Percentiles rank a stretch among this genome's conserved stretches.
phyloP scores from a whole-genome alignment of 805 yeast species.

The Kodamaea sagamina region DNA sequence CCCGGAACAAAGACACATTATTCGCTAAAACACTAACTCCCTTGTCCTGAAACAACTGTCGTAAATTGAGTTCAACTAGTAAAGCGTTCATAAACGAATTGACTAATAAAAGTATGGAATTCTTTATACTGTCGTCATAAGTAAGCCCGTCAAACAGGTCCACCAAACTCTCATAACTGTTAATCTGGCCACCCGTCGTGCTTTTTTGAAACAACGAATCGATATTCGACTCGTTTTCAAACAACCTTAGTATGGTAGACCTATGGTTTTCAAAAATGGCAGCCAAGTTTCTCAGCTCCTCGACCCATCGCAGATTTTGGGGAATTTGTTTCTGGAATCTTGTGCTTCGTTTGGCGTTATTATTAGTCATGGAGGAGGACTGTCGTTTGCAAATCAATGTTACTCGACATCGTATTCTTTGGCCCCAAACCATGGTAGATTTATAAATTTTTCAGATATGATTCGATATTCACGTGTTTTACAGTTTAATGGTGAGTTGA shows the following conservation, averaged over 20 bases:
- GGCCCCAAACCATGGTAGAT: not conserved
- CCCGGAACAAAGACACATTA: conserved; percentile 18
- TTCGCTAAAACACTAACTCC: not conserved
- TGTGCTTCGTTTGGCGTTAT: conserved; percentile 6
- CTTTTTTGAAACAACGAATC: conserved; percentile 14
- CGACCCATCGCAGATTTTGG: conserved; percentile 3
- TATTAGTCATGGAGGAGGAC: not conserved
- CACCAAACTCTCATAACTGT: conserved; percentile 2
- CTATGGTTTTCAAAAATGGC: conserved; percentile 18
- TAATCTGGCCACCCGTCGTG: not conserved
- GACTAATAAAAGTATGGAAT: conserved; percentile 25
- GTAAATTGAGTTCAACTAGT: conserved; percentile 32
- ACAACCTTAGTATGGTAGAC: conserved; percentile 13
- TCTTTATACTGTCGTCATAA: conserved; percentile 20
- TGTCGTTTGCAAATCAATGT: too few relatives aligned
- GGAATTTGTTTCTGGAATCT: conserved; percentile 9
- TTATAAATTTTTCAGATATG: not conserved
- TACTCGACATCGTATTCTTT: conserved; percentile 1
- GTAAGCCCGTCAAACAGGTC: conserved; percentile 1
- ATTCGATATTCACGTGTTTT: conserved; percentile 1
- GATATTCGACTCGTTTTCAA: conserved; percentile 14
- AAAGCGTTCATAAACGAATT: conserved; percentile 27
- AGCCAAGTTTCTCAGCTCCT: conserved; percentile 14
- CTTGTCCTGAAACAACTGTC: conserved; percentile 18
- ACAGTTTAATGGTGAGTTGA: not conserved